phyloP scores from a whole-genome alignment of 179 eudicot species.

The Beta lomatogona region DNA sequence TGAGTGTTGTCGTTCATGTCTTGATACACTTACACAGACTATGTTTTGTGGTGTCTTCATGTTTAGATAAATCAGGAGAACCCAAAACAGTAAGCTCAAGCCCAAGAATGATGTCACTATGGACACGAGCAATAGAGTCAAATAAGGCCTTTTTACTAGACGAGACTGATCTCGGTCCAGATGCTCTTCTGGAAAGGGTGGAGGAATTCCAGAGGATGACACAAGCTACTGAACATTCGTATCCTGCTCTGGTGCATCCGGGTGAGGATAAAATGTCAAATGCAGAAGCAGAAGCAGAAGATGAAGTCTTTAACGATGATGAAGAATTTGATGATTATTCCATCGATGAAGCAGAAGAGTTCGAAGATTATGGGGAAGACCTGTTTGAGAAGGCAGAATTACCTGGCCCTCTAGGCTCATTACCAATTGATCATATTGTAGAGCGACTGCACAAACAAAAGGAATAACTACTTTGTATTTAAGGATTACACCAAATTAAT shows the following conservation, averaged over 20 bases:
- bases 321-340: slow-evolving; percentile 37
- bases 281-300: slow-evolving; percentile 27
- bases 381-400: slow-evolving; percentile 37
- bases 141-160: slow-evolving; percentile 72
- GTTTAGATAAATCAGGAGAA: slow-evolving; percentile 27
- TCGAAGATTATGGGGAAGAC: slow-evolving; percentile 39
- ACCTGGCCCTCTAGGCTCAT: slow-evolving; percentile 56
- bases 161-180: slow-evolving; percentile 61
- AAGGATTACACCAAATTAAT: not conserved
- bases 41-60: not conserved
- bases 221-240: slow-evolving; percentile 70
- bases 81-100: slow-evolving; percentile 45
- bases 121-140: slow-evolving; percentile 81
- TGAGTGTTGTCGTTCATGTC: not conserved
- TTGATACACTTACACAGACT: not conserved
- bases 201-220: slow-evolving; percentile 65
- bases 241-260: slow-evolving; percentile 58
- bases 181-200: slow-evolving; percentile 68
- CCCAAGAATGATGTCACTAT: slow-evolving; percentile 84
- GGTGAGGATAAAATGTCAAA: slow-evolving; percentile 28
- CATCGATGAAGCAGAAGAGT: slow-evolving; percentile 27
- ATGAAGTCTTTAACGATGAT: slow-evolving; percentile 16
- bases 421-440: slow-evolving; percentile 64
- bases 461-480: slow-evolving; percentile 4
- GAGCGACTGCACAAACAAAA: slow-evolving; percentile 26